These are phyloP conservation scores for Globisporangium paroecandrum DNA, from an alignment of 352 stramenopile species.

Conservation along the genomic window DNA sequence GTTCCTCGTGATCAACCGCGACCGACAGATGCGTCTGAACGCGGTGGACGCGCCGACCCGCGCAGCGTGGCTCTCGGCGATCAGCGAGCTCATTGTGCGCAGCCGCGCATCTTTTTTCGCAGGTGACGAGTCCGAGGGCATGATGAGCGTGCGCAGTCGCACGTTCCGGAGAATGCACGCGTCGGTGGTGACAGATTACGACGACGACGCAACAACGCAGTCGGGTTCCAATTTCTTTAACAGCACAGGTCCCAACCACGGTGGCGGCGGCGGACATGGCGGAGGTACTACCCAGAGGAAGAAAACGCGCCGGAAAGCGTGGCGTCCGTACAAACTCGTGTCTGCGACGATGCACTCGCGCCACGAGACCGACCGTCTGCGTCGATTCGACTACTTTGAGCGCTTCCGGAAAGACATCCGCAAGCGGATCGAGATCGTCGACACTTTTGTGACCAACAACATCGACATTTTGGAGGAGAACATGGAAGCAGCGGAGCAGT, in stretches of 20 bases:
- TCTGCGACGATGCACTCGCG: constrained; percentile 74
- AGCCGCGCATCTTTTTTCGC: constrained; percentile 73
- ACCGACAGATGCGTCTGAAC: constrained; percentile 68
- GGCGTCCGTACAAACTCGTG: constrained; percentile 76
- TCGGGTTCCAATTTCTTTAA: constrained; percentile 2
- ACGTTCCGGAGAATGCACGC: constrained; percentile 41
- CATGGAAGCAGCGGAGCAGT: constrained; percentile 47
- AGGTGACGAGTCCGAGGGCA: constrained; percentile 64
- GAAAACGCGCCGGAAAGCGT: constrained; percentile 31
- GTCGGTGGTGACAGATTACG: constrained; percentile 37
- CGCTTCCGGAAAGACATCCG: constrained; percentile 44
- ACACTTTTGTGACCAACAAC: constrained; percentile 51
- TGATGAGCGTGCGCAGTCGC: constrained; percentile 37
- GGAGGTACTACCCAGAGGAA: constrained; percentile 12
- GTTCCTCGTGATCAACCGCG: constrained; percentile 76
- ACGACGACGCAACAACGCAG: constrained; percentile 45
- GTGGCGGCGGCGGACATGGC: constrained; percentile 16
- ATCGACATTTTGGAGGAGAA: constrained; percentile 76
- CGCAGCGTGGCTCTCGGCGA: constrained; percentile 63
- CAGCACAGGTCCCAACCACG: background rate
- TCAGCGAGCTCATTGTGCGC: constrained; percentile 80
- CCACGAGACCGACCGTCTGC: constrained; percentile 33
- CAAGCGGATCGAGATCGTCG: constrained; percentile 36
- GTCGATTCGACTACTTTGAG: constrained; percentile 49
- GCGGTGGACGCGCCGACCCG: constrained; percentile 56